A percentile compares a stretch with the other conserved stretches of the same genome.
These are phyloP conservation scores for Lentinula detonsa DNA, from an alignment of 768 basidiomycete genomes.

Conservation along the genomic window DNA sequence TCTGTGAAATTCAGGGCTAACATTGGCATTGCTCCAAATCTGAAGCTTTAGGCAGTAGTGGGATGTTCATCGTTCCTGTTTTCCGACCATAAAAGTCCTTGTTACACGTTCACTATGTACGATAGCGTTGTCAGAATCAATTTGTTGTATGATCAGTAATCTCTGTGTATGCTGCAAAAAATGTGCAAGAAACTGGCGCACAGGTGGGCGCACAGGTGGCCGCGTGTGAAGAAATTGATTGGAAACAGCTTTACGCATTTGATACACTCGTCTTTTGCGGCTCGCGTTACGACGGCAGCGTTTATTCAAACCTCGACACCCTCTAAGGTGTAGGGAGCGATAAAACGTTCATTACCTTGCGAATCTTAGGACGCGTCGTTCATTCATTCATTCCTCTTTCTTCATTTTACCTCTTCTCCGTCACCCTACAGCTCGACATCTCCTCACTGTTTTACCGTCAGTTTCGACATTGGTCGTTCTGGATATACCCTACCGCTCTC, in stretches of 20 bases:
- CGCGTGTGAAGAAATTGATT: background rate
- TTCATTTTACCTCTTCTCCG: background rate
- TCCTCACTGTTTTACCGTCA: background rate
- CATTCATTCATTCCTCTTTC: slow-evolving; percentile 7
- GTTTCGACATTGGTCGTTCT: background rate
- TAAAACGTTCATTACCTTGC: slow-evolving; percentile 1
- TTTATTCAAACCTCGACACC: background rate
- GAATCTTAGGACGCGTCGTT: slow-evolving; percentile 7
- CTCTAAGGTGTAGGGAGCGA: slow-evolving; percentile 1
- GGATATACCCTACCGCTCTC: slow-evolving; percentile 4
- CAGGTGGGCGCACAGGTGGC: too few species aligned
- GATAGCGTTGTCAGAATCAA: background rate
- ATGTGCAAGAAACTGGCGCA: background rate
- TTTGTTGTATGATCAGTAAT: background rate
- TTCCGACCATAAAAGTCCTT: background rate
- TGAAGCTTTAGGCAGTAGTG: background rate
- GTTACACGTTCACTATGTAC: background rate
- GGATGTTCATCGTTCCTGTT: background rate
- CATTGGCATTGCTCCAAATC: slow-evolving; percentile 20
- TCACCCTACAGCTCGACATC: slow-evolving; percentile 3
- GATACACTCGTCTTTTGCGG: background rate
- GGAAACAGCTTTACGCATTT: background rate
- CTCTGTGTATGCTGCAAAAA: background rate
- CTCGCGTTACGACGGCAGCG: slow-evolving; percentile 7
- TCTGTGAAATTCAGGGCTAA: slow-evolving; percentile 47